Percentiles rank a stretch among this genome's conserved stretches.
phyloP scores from a whole-genome alignment of 2,329 filamentous ascomycete genomes.

The Diatrype stigma region DNA sequence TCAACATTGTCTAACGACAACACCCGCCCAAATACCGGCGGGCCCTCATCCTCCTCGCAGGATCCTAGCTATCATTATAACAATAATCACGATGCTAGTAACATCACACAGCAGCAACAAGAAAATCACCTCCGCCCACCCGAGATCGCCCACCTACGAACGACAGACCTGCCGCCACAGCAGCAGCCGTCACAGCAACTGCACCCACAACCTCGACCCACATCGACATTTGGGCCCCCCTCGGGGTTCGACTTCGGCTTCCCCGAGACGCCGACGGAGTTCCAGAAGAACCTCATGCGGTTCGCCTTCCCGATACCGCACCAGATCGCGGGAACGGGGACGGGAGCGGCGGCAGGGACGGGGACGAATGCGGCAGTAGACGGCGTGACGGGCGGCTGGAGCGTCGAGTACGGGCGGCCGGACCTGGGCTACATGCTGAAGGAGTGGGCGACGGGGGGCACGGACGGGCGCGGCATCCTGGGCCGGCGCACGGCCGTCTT shows the following conservation, averaged over 20 bases:
- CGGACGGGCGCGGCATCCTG: conserved; percentile 63
- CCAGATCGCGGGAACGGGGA: conserved; percentile 75
- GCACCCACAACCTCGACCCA: conserved; percentile 36
- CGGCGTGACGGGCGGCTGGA: conserved; percentile 82
- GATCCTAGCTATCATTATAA: not conserved
- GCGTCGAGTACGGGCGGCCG: conserved; percentile 85
- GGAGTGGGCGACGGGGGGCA: conserved; percentile 71
- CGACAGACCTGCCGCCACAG: conserved; percentile 33
- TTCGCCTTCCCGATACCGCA: conserved; percentile 75
- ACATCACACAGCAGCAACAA: not conserved
- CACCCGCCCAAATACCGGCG: not conserved
- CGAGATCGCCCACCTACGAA: conserved; percentile 56
- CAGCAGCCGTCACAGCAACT: conserved; percentile 27
- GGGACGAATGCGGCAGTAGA: too few relatives aligned
- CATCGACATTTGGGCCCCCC: conserved; percentile 55
- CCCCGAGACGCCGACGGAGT: conserved; percentile 76
- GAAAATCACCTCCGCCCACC: conserved; percentile 37
- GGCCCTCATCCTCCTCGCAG: conserved; percentile 5
- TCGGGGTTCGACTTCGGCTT: conserved; percentile 76
- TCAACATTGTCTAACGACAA: conserved; percentile 12
- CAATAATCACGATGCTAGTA: not conserved
- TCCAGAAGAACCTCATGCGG: conserved; percentile 85
- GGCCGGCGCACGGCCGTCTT: conserved; percentile 83
- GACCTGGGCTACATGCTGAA: conserved; percentile 83
- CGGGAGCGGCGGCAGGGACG: too few relatives aligned